A percentile compares a stretch with the other conserved stretches of the same genome.
These are phyloP conservation scores for Luzula sylvatica DNA, from an alignment of 176 grass and related monocot species.

Conservation along the genomic window DNA sequence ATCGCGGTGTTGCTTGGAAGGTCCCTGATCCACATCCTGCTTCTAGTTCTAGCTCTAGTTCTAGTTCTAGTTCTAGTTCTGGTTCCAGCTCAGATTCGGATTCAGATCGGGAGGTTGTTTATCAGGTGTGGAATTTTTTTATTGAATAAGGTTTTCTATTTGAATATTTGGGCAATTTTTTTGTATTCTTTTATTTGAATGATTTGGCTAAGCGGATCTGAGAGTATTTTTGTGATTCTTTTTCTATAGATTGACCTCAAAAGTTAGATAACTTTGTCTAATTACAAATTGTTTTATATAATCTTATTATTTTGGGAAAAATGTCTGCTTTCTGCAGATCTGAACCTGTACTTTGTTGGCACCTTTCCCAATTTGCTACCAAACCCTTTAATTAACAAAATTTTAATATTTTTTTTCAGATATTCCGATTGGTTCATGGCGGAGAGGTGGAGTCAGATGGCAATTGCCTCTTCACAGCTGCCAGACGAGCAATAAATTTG, in stretches of 20 bases:
- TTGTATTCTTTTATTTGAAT: too few species aligned
- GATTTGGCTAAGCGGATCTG: too few species aligned
- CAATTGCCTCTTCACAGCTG: slow-evolving; percentile 90
- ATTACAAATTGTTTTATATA: too few species aligned
- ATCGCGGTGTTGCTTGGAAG: slow-evolving; percentile 77
- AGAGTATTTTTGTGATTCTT: not conserved
- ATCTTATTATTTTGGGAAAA: too few species aligned
- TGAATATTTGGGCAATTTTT: too few species aligned
- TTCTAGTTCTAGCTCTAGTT: not conserved
- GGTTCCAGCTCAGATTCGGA: slow-evolving; percentile 1
- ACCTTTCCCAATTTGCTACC: too few species aligned
- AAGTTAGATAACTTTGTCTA: too few species aligned
- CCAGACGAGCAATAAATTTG: slow-evolving; percentile 37
- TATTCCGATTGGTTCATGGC: slow-evolving; percentile 73
- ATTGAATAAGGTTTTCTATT: not conserved
- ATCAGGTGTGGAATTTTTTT: slow-evolving; percentile 6
- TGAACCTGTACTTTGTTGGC: too few species aligned
- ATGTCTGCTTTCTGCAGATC: too few species aligned
- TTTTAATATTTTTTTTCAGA: slow-evolving; percentile 3
- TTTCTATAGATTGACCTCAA: too few species aligned
- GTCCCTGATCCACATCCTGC: not conserved
- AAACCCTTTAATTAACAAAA: too few species aligned
- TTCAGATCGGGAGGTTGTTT: slow-evolving; percentile 9
- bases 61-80: too few species aligned
- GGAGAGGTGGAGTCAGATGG: slow-evolving; percentile 87